A percentile compares a stretch with the other conserved stretches of the same genome.
phyloP scores from a whole-genome alignment of 768 basidiomycete species.

The Boletus subparvulus region DNA sequence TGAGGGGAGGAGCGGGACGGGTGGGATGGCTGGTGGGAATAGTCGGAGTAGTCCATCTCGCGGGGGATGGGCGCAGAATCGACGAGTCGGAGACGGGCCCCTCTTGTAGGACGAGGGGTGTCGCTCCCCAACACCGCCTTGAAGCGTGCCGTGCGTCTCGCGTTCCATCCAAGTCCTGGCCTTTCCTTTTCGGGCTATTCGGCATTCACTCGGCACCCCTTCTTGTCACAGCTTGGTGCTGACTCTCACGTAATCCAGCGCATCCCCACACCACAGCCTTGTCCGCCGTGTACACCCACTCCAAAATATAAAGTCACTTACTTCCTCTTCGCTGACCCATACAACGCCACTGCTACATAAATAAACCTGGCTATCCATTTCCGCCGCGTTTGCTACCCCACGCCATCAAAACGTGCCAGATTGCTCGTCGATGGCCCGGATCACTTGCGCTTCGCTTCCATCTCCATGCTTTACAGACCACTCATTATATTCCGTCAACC shows the following conservation, averaged over 20 bases:
- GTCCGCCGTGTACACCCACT: no score
- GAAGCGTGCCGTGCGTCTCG: slow-evolving; percentile 4
- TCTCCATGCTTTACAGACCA: background rate
- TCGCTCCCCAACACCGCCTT: slow-evolving; percentile 16
- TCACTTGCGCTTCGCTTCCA: background rate
- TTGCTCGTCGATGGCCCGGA: background rate
- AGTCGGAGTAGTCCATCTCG: slow-evolving; percentile 26
- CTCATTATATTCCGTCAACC: background rate
- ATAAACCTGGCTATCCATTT: background rate
- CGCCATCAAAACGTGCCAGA: slow-evolving; percentile 27
- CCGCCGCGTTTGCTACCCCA: slow-evolving; percentile 18
- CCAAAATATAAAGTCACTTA: background rate
- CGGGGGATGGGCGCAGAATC: no score
- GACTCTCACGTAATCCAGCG: no score
- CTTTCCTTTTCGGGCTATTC: slow-evolving; percentile 1
- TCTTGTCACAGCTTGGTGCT: no score
- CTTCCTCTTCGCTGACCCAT: background rate
- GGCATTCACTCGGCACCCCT: slow-evolving; percentile 9
- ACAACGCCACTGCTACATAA: slow-evolving; percentile 2
- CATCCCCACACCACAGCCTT: no score
- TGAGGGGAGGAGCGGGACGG: slow-evolving; percentile 28
- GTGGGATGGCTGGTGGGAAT: slow-evolving; percentile 35
- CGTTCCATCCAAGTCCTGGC: background rate
- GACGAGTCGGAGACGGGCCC: background rate
- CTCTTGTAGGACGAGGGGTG: slow-evolving; percentile 14